Conservation (phyloP, 2,329 filamentous ascomycete species). For the Diplocarpon rosae region DNA sequence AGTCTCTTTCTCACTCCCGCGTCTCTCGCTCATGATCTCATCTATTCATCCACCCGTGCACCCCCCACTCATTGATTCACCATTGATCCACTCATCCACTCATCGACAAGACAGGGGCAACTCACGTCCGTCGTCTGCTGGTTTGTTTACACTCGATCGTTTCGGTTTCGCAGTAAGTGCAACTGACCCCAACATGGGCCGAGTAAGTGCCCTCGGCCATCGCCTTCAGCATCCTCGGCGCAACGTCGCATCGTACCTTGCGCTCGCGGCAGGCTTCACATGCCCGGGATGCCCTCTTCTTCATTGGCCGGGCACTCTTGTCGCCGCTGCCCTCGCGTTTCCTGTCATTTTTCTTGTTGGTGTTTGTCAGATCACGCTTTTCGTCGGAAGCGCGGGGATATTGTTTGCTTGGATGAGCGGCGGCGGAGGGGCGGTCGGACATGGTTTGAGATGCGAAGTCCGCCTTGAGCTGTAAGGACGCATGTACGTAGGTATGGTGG, state of each 20-base stretch:
- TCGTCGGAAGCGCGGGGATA: neutral
- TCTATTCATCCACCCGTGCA: no score
- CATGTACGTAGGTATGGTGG: no score
- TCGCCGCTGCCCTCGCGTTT: constrained; percentile 20
- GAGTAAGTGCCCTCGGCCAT: constrained; percentile 14
- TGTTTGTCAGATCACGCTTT: neutral
- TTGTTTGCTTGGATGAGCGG: no score
- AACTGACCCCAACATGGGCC: constrained; percentile 14
- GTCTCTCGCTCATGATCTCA: no score
- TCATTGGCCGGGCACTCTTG: constrained; percentile 31
- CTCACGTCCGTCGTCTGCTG: constrained; percentile 59
- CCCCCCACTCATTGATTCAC: no score
- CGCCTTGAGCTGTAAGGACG: no score
- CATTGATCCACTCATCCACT: neutral
- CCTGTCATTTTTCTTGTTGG: constrained; percentile 3
- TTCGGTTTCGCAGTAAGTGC: constrained; percentile 30
- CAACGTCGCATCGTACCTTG: constrained; percentile 90
- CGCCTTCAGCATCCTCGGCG: constrained; percentile 44
- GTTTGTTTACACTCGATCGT: constrained; percentile 43
- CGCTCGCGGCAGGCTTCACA: constrained; percentile 81
- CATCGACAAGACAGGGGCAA: constrained; percentile 10
- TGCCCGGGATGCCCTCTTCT: constrained; percentile 81
- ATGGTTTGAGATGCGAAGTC: no score
- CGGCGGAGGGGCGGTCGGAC: no score
- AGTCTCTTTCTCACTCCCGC: no score